Evolutionary conservation across 2,329 filamentous ascomycete species (phyloP).

Genomic region (Penicillium occitanis): DNA sequence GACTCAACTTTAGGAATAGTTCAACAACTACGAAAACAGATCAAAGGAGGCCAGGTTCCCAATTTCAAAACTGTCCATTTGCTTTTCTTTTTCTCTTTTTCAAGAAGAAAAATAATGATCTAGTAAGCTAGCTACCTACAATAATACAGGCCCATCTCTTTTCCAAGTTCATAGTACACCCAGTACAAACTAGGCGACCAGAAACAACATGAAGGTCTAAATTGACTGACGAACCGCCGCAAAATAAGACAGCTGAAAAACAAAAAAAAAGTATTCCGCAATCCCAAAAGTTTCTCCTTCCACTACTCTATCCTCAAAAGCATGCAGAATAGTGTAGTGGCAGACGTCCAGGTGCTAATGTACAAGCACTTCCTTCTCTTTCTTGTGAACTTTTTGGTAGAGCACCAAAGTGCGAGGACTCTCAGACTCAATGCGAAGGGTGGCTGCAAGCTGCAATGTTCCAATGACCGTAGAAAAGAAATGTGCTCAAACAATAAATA

Average conservation of each 20-base stretch:
- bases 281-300: constrained; percentile 22
- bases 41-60: constrained; percentile 2
- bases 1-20: not conserved
- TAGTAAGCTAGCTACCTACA: constrained; percentile 28
- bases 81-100: constrained; percentile 8
- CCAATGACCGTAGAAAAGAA: constrained; percentile 16
- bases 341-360: constrained; percentile 22
- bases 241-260: constrained; percentile 19
- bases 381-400: constrained; percentile 8
- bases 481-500: constrained; percentile 14
- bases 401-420: constrained; percentile 13
- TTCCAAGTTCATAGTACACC: constrained; percentile 9
- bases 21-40: not conserved
- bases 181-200: constrained; percentile 4
- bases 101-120: constrained; percentile 23
- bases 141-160: constrained; percentile 28
- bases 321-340: constrained; percentile 19
- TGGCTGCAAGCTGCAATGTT: constrained; percentile 22
- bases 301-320: constrained; percentile 17
- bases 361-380: constrained; percentile 23
- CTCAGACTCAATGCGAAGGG: constrained; percentile 18
- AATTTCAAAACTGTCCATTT: constrained; percentile 21
- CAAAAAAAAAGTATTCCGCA: constrained; percentile 17
- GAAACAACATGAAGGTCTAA: constrained; percentile 17
- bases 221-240: constrained; percentile 13